Base-by-base conservation (phyloP, 352 stramenopile genomes). In the Pythium volutum region DNA sequence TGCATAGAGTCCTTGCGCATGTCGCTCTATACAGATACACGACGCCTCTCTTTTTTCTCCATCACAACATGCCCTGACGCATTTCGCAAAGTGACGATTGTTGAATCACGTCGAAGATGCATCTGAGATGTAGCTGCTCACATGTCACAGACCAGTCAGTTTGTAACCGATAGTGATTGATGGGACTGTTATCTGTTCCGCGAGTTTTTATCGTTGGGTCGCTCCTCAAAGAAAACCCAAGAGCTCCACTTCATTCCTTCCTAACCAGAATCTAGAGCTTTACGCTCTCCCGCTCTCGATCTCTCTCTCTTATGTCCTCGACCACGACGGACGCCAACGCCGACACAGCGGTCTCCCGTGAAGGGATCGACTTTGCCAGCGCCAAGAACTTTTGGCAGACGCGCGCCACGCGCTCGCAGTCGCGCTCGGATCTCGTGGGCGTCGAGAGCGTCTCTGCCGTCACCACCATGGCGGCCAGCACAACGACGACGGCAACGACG, bases 381-480 rank as follows among this genome's bases (percentile, higher is more conserved):
- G 78, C 84, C 41, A 86, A 87, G 55, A 88, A 51, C 42, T 71
- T 91, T 25, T 91, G 82, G 82, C 76, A 85, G 53, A 82, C 75
- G 50, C 82, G 79, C n/a, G 59, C 73, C 20, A 61, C 69, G 38
- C 70, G 75, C 25, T 73, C 73, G 11, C 67, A 66, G 56, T 81
- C 69, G 42, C 55, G 25, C 23, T 39, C 43, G 15, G 36, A 50
- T 15, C 33, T 34, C 26, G 7, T n/a, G 23, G 25, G 16, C 20
- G 48, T 27, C 26, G 38, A 39, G n/a, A 43, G 38, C 42, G 3
- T 25, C 52, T 43, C 36, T 20, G 36, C 36, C 36, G 20, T 9
- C 16, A 22, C 25, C 16, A 20, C 43, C 41, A 22, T 34, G n/a
- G 34, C 22, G 36, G 36, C 25, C 16, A 15, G n/a, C 2, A 16